Evolutionary conservation across 805 yeast species (phyloP), one percentile per base, ranked within the genome.

Genomic region (Ogataea nonfermentans): DNA sequence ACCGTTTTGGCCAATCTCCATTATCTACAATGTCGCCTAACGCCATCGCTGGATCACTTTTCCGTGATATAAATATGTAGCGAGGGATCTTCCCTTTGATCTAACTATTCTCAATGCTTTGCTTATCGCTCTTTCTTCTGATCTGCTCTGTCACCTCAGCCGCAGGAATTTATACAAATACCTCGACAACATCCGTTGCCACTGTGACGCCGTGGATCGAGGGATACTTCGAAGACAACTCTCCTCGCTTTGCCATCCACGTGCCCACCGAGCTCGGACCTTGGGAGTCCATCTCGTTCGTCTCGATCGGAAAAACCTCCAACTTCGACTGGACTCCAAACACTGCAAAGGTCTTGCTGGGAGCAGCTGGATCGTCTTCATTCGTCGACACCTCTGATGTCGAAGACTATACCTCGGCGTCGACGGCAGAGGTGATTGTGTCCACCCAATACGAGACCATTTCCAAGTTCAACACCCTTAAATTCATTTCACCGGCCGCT

Each of bases 221-320:
- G 15, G 51, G 54, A 19, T 40, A 29, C 30, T 35, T 47, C 13
- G 50, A 46, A 14, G 32, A 45, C 30, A 48, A 48, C 10, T 22
- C 22, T 14, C 58, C 58, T 23, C 37, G 44, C 22, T 53, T 40
- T 33, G 41, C 36, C 26, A 41, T 52, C 15, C 46, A 36, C 32
- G 47, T 53, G 36, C 58, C 58, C 19, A 37, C 48, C 26, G 33
- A 37, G n/a, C 34, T 50, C 15, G 53, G 52, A 19, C 51, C 53
- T 4, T 48, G 47, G 46, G 24, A 29, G 17, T 46, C 49, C 14
- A 28, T 48, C 16, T 43, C 47, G n/a, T 37, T 49, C 11, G 40
- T 46, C 7, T 48, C 51, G 9, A 28, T 48, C 13, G 53, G 40
- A 15, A 26, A 37, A n/a, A 45, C 44, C 6, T 20, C 40, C 14